Percentiles rank a stretch among this genome's conserved stretches.
Conservation (phyloP, 2,329 filamentous ascomycete species). For the Coniella lustricola region DNA sequence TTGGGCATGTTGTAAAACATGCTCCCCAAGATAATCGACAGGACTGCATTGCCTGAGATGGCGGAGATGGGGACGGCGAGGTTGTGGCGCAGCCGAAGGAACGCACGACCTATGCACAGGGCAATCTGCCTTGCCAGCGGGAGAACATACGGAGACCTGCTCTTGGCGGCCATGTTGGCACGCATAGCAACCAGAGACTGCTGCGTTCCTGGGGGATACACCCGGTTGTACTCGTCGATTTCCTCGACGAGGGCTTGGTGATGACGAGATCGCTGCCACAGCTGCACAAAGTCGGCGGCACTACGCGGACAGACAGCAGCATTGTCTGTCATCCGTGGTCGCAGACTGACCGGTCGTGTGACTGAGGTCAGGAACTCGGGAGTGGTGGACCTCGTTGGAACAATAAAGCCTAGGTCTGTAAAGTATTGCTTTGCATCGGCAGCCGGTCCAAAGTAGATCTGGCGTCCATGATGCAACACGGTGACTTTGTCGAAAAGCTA, state of each 20-base stretch:
- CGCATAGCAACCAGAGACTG: constrained; percentile 43
- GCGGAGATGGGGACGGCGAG: constrained; percentile 58
- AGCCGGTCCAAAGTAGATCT: constrained; percentile 58
- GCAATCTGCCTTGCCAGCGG: constrained; percentile 48
- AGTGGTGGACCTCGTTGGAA: constrained; percentile 53
- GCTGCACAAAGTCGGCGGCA: constrained; percentile 28
- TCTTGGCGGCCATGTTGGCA: constrained; percentile 46
- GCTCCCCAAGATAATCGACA: constrained; percentile 57
- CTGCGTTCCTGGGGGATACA: constrained; percentile 50
- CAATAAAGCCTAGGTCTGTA: constrained; percentile 57
- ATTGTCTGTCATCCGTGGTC: constrained; percentile 43
- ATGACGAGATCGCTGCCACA: too few species aligned
- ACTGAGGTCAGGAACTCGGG: constrained; percentile 61
- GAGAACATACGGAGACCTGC: constrained; percentile 49
- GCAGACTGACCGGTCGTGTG: constrained; percentile 46
- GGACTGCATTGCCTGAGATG: constrained; percentile 48
- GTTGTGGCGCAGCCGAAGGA: constrained; percentile 59
- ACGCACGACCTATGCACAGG: constrained; percentile 51
- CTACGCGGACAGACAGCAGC: constrained; percentile 38
- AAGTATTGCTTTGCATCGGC: constrained; percentile 56
- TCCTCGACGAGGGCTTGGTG: constrained; percentile 45
- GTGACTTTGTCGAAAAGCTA: constrained; percentile 66
- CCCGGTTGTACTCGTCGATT: constrained; percentile 40
- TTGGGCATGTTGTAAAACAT: constrained; percentile 58
- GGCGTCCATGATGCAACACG: constrained; percentile 57